Evolutionary conservation across 208 protist genomes (phyloP).

Genomic region (Phytomonas serpens): DNA sequence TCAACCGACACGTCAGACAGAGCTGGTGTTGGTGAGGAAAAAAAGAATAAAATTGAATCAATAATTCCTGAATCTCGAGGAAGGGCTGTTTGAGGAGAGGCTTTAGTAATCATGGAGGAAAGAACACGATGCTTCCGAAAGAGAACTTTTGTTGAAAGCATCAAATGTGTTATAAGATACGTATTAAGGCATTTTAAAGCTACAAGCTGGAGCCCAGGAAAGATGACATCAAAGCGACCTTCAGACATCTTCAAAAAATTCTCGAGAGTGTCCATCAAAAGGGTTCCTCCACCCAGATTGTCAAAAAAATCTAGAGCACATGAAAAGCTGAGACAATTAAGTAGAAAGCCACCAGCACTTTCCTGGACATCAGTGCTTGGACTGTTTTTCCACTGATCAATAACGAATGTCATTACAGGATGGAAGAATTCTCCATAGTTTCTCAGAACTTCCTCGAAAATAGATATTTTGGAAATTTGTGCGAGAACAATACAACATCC

Average conservation of each 20-base stretch:
- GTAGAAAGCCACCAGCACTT: slow-evolving; percentile 70
- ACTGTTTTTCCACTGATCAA: slow-evolving; percentile 50
- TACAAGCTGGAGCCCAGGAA: slow-evolving; percentile 38
- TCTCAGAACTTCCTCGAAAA: slow-evolving; percentile 76
- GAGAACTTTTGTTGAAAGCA: slow-evolving; percentile 74
- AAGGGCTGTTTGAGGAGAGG: slow-evolving; percentile 47
- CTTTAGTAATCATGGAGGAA: slow-evolving; percentile 57
- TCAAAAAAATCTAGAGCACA: slow-evolving; percentile 70
- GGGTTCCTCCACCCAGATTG: slow-evolving; percentile 32
- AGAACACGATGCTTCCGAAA: slow-evolving; percentile 77
- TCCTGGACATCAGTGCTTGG: slow-evolving; percentile 50
- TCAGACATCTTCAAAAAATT: slow-evolving; percentile 50
- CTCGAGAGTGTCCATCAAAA: slow-evolving; percentile 40
- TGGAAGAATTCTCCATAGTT: slow-evolving; percentile 48
- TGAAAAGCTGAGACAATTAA: slow-evolving; percentile 73
- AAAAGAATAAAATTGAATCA: slow-evolving; percentile 59
- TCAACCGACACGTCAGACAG: slow-evolving; percentile 62
- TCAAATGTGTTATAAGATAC: slow-evolving; percentile 72
- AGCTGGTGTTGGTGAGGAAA: slow-evolving; percentile 32
- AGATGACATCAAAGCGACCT: slow-evolving; percentile 63
- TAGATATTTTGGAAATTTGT: slow-evolving; percentile 38
- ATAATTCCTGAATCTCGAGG: slow-evolving; percentile 60
- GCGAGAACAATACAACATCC: slow-evolving; percentile 66
- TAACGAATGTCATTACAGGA: slow-evolving; percentile 65
- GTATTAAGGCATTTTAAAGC: slow-evolving; percentile 66